A percentile compares a stretch with the other conserved stretches of the same genome.
These are phyloP conservation scores for Suhomyces kilbournensis DNA, from an alignment of 805 yeast species.

Conservation along the genomic window DNA sequence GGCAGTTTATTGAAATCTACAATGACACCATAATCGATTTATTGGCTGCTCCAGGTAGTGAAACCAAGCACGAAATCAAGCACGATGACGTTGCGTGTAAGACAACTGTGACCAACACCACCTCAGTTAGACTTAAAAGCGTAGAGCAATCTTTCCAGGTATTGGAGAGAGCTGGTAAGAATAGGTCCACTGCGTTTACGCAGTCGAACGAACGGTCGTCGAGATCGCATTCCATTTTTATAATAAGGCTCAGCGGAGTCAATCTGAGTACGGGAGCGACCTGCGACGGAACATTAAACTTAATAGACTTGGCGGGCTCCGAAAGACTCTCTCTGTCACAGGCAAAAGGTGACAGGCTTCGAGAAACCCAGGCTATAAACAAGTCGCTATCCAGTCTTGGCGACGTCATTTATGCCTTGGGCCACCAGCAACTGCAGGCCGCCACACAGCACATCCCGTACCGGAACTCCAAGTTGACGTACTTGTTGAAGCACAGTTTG, in stretches of 20 bases:
- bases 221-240: conserved; percentile 84
- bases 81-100: conserved; percentile 56
- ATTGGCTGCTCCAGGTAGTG: conserved; percentile 28
- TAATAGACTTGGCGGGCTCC: conserved; percentile 92
- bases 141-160: conserved; percentile 49
- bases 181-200: conserved; percentile 80
- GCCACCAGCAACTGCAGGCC: conserved; percentile 29
- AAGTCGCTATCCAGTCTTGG: conserved; percentile 85
- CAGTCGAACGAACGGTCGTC: conserved; percentile 81
- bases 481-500: conserved; percentile 76
- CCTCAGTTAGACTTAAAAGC: conserved; percentile 44
- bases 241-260: conserved; percentile 55
- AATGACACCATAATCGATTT: conserved; percentile 79
- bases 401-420: conserved; percentile 78
- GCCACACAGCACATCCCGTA: conserved; percentile 58
- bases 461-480: conserved; percentile 74
- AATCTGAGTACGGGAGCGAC: conserved; percentile 48
- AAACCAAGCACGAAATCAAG: conserved; percentile 60
- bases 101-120: conserved; percentile 62
- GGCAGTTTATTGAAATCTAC: conserved; percentile 86
- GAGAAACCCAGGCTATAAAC: conserved; percentile 87
- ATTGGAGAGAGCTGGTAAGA: conserved; percentile 52
- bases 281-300: conserved; percentile 62
- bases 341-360: conserved; percentile 73
- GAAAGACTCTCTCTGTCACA: conserved; percentile 77